phyloP scores from a whole-genome alignment of 371 early-diverging fungal species.

The Saksenaea vasiformis region DNA sequence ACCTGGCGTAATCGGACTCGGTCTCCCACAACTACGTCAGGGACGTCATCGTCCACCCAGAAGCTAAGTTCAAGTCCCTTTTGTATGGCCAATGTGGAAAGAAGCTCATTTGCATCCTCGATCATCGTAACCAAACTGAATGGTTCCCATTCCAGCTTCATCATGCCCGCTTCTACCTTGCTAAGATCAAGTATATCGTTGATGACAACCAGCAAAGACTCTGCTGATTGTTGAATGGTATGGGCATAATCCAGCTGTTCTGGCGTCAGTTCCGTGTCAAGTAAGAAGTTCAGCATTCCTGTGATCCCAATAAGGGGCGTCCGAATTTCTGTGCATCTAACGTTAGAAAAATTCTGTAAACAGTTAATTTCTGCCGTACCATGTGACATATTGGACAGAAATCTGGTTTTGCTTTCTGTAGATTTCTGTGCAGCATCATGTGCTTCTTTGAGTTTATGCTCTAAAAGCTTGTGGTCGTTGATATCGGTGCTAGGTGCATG shows the following conservation, averaged over 20 bases:
- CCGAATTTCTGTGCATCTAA: slow-evolving; percentile 50
- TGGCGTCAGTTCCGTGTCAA: slow-evolving; percentile 62
- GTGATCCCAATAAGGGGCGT: slow-evolving; percentile 70
- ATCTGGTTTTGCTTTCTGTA: slow-evolving; percentile 70
- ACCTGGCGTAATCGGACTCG: slow-evolving; percentile 62
- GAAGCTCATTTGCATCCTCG: slow-evolving; percentile 62
- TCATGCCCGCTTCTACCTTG: slow-evolving; percentile 75
- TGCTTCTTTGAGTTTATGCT: slow-evolving; percentile 68
- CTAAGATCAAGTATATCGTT: slow-evolving; percentile 72
- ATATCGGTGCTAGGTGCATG: slow-evolving; percentile 53
- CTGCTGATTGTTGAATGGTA: slow-evolving; percentile 66
- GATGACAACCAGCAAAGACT: slow-evolving; percentile 64
- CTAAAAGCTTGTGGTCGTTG: slow-evolving; percentile 64
- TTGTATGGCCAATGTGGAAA: slow-evolving; percentile 63
- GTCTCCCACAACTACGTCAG: slow-evolving; percentile 61
- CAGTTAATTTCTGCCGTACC: slow-evolving; percentile 31
- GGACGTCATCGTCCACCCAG: slow-evolving; percentile 62
- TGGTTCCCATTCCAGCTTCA: slow-evolving; percentile 67
- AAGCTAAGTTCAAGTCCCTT: slow-evolving; percentile 62
- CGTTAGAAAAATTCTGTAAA: background rate
- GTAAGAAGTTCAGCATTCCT: slow-evolving; percentile 66
- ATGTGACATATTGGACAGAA: slow-evolving; percentile 71
- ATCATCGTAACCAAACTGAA: slow-evolving; percentile 63
- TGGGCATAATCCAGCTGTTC: slow-evolving; percentile 70
- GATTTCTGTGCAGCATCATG: slow-evolving; percentile 70